Percentiles rank a stretch among this genome's conserved stretches.
Conservation (phyloP, 2,329 filamentous ascomycete genomes). For the Cercospora zeae-maydis region DNA sequence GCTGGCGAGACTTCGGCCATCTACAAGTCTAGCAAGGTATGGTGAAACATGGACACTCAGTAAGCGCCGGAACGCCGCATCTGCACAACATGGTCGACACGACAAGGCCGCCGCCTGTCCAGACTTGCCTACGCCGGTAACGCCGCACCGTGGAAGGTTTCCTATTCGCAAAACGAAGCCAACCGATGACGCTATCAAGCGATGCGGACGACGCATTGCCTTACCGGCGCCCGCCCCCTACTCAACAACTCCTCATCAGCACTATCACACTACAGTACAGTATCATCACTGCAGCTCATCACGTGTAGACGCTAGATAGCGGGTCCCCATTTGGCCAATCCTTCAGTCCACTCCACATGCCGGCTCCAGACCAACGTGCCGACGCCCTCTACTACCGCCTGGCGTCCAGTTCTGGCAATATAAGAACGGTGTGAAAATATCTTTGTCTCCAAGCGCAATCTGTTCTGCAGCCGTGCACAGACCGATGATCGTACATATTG, state of each 20-base stretch:
- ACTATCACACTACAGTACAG: too few relatives aligned
- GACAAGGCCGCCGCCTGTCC: not conserved
- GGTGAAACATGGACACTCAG: slow-evolving; percentile 8
- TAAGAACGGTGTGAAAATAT: not conserved
- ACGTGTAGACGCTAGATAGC: not conserved
- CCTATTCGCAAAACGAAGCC: slow-evolving; percentile 3
- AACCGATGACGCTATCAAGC: not conserved
- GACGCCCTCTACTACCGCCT: not conserved
- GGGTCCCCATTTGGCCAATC: not conserved
- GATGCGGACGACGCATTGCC: not conserved
- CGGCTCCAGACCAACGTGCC: slow-evolving; percentile 4
- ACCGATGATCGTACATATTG: not conserved
- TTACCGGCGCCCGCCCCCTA: not conserved
- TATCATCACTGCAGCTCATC: too few relatives aligned
- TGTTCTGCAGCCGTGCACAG: not conserved
- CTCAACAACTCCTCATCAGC: too few relatives aligned
- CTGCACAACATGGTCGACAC: slow-evolving; percentile 1
- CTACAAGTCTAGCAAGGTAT: not conserved
- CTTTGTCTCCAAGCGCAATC: not conserved
- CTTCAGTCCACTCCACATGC: not conserved
- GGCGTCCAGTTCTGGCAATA: not conserved
- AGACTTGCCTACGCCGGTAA: slow-evolving; percentile 3
- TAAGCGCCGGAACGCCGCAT: not conserved
- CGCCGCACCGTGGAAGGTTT: not conserved
- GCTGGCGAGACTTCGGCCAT: slow-evolving; percentile 10